Conservation (phyloP, 371 early-diverging fungal genomes). For the Nematocida major region DNA sequence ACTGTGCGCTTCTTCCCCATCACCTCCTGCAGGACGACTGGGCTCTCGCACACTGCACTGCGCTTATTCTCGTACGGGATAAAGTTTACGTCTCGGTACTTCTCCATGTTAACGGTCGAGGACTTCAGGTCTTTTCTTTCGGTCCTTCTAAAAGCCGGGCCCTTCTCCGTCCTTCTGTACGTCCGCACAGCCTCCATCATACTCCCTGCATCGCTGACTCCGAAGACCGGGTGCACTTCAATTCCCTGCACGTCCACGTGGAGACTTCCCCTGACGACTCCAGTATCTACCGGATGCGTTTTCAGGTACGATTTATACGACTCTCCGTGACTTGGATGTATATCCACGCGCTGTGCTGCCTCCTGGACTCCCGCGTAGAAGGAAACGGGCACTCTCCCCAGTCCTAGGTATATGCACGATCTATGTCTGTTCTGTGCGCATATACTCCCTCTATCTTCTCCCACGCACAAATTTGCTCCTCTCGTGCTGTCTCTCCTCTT, state of each 20-base stretch:
- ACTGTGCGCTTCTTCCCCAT: slow-evolving; percentile 3
- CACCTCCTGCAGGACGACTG: too few species aligned
- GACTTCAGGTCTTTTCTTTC: neutral
- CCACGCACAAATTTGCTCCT: slow-evolving; percentile 12
- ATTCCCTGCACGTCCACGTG: neutral
- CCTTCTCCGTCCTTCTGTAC: neutral
- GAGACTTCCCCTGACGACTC: slow-evolving; percentile 26
- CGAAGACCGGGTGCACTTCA: slow-evolving; percentile 18
- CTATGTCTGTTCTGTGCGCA: slow-evolving; percentile 3
- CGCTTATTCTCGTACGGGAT: slow-evolving; percentile 51
- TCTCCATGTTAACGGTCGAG: slow-evolving; percentile 6
- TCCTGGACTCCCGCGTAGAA: slow-evolving; percentile 6
- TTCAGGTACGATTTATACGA: slow-evolving; percentile 30
- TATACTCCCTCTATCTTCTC: neutral
- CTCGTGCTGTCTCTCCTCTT: slow-evolving; percentile 42
- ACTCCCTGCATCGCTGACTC: neutral
- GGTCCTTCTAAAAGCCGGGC: neutral
- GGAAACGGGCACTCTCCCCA: slow-evolving; percentile 20
- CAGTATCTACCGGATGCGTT: slow-evolving; percentile 33
- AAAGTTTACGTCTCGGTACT: slow-evolving; percentile 40
- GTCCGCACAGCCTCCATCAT: neutral
- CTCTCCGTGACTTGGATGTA: neutral
- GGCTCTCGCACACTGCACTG: too few species aligned
- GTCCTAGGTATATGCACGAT: slow-evolving; percentile 26
- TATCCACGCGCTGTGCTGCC: too few species aligned